phyloP scores from a whole-genome alignment of 2,329 filamentous ascomycete species.

The Thelonectria blattea region DNA sequence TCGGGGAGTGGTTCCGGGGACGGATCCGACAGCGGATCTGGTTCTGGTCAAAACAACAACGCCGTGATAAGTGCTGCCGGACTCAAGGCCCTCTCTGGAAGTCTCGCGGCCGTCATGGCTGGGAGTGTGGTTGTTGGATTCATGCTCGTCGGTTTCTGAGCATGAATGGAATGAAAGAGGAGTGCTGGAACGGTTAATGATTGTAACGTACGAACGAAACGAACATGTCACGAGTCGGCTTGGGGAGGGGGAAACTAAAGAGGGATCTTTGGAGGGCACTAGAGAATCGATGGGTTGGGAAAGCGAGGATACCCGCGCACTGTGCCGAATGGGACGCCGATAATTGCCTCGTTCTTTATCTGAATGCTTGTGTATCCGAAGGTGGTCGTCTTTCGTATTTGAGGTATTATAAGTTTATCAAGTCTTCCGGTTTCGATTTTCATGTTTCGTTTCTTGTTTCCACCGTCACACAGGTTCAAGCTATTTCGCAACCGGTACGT shows the following conservation, averaged over 20 bases:
- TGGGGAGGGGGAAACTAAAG: background rate
- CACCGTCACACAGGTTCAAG: background rate
- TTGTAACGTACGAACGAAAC: background rate
- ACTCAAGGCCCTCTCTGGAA: background rate
- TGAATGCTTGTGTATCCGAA: too few relatives aligned
- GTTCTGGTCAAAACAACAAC: background rate
- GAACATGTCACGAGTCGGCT: background rate
- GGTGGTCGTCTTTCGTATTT: background rate
- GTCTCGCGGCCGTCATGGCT: background rate
- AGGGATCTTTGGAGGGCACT: background rate
- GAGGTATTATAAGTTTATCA: background rate
- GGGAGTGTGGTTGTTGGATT: background rate
- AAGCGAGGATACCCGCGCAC: background rate
- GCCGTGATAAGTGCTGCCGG: background rate
- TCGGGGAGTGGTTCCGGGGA: background rate
- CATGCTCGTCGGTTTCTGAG: background rate
- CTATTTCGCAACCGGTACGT: background rate
- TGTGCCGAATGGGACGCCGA: background rate
- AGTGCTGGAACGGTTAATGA: background rate
- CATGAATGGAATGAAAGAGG: background rate
- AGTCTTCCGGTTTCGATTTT: background rate
- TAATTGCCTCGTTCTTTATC: background rate
- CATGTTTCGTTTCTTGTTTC: background rate
- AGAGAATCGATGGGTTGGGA: background rate
- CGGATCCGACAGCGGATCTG: background rate